These are phyloP conservation scores for Pseudomonodictys pantanalensis DNA, from an alignment of 495 filamentous ascomycete genomes.

Conservation along the genomic window DNA sequence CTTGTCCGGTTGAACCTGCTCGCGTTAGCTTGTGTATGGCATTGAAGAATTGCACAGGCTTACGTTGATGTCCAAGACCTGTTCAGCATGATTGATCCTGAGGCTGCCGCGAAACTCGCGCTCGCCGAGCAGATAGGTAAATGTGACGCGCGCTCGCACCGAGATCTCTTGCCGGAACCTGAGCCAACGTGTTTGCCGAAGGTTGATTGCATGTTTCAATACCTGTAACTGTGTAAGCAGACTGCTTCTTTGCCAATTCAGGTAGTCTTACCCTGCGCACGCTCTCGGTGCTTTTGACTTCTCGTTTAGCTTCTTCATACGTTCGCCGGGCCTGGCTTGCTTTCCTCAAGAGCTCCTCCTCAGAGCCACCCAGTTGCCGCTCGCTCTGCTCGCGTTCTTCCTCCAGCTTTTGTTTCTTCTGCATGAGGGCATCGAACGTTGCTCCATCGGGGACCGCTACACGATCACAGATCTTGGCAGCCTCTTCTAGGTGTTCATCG, in stretches of 20 bases:
- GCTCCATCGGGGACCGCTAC: constrained; percentile 67
- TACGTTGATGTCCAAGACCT: constrained; percentile 74
- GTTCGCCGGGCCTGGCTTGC: constrained; percentile 46
- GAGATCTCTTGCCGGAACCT: constrained; percentile 81
- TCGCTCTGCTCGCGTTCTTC: constrained; percentile 54
- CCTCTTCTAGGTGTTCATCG: constrained; percentile 55
- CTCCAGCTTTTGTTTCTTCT: constrained; percentile 58
- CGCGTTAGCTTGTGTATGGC: constrained; percentile 4
- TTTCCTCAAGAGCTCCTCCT: constrained; percentile 60
- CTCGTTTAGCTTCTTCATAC: constrained; percentile 46
- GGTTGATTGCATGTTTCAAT: constrained; percentile 63
- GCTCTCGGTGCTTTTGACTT: constrained; percentile 51
- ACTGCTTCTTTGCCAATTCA: not conserved
- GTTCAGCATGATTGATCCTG: constrained; percentile 68
- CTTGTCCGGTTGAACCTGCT: constrained; percentile 74
- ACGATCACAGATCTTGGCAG: constrained; percentile 55
- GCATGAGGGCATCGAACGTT: constrained; percentile 60
- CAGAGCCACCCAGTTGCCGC: constrained; percentile 61
- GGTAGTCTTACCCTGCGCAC: constrained; percentile 50
- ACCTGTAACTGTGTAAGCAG: constrained; percentile 38
- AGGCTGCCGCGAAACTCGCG: constrained; percentile 82
- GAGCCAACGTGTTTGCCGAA: constrained; percentile 73
- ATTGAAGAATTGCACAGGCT: constrained; percentile 9
- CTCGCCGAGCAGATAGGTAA: constrained; percentile 82
- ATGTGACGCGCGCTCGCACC: constrained; percentile 76